Evolutionary conservation across 805 yeast species (phyloP).

Genomic region (Wickerhamomyces subpelliculosus): DNA sequence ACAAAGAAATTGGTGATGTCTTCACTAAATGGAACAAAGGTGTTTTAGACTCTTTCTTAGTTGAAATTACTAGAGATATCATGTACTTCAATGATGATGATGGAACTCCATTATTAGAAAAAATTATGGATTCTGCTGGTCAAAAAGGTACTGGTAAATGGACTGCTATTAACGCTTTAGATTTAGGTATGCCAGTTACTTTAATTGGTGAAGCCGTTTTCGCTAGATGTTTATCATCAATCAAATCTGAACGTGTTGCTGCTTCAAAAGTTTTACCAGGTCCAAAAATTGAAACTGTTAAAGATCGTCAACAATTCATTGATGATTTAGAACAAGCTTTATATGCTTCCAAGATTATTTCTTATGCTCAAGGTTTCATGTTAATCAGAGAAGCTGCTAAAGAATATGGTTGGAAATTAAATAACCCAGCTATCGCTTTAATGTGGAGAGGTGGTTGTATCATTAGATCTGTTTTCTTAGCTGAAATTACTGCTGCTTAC

Average conservation of each 20-base stretch:
- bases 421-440: slow-evolving; percentile 96
- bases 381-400: slow-evolving; percentile 96
- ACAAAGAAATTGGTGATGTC: slow-evolving; percentile 90
- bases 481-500: slow-evolving; percentile 94
- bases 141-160: slow-evolving; percentile 99
- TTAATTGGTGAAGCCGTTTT: slow-evolving; percentile 98
- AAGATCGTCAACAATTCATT: slow-evolving; percentile 76
- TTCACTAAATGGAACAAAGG: slow-evolving; percentile 94
- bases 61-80: slow-evolving; percentile 95
- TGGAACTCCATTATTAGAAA: slow-evolving; percentile 91
- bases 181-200: slow-evolving; percentile 97
- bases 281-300: slow-evolving; percentile 60
- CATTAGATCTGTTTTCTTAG: slow-evolving; percentile 97
- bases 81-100: slow-evolving; percentile 83
- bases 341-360: slow-evolving; percentile 96
- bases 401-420: slow-evolving; percentile 94
- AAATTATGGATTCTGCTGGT: slow-evolving; percentile 94
- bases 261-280: slow-evolving; percentile 79
- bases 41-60: slow-evolving; percentile 92
- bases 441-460: slow-evolving; percentile 99
- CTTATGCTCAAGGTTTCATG: slow-evolving; percentile 99
- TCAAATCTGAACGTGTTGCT: slow-evolving; percentile 83
- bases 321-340: slow-evolving; percentile 96
- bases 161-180: slow-evolving; percentile 98
- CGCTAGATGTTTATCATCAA: slow-evolving; percentile 89